Percentiles rank a stretch among this genome's conserved stretches.
These are phyloP conservation scores for Chaetomiaceae sp. DNA, from an alignment of 2,329 filamentous ascomycete species.

Conservation along the genomic window DNA sequence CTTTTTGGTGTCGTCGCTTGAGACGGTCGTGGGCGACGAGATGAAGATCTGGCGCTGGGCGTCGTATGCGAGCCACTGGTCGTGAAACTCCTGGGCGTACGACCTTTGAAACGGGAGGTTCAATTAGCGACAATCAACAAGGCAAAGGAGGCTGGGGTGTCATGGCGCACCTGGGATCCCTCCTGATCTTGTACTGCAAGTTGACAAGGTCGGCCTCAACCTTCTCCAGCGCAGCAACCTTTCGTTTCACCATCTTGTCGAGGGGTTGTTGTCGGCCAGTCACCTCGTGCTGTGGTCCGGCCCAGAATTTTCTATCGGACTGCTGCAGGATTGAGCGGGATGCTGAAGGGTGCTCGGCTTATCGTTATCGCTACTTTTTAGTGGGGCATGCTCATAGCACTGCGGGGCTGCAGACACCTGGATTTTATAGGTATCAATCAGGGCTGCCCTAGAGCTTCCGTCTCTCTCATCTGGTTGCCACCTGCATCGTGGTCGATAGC, in stretches of 20 bases:
- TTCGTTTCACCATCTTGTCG: slow-evolving; percentile 69
- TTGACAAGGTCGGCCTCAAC: slow-evolving; percentile 87
- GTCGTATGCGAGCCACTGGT: slow-evolving; percentile 28
- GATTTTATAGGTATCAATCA: too few relatives aligned
- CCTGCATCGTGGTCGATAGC: too few relatives aligned
- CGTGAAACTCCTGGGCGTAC: slow-evolving; percentile 76
- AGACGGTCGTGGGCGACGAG: slow-evolving; percentile 70
- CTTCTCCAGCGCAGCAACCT: slow-evolving; percentile 89
- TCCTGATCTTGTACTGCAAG: slow-evolving; percentile 84
- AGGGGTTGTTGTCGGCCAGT: not conserved
- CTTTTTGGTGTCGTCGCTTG: slow-evolving; percentile 71
- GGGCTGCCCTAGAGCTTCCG: too few relatives aligned
- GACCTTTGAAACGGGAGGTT: slow-evolving; percentile 45
- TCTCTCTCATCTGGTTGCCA: too few relatives aligned
- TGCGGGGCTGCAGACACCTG: too few relatives aligned
- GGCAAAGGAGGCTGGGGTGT: not conserved
- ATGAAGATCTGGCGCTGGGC: slow-evolving; percentile 86
- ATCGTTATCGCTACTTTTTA: slow-evolving; percentile 18
- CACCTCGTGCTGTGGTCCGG: not conserved
- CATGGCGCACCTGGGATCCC: slow-evolving; percentile 65
- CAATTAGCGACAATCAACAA: not conserved
- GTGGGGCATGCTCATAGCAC: slow-evolving; percentile 3
- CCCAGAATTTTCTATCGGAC: slow-evolving; percentile 8
- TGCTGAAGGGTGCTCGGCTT: slow-evolving; percentile 5
- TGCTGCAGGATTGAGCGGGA: not conserved